Percentiles rank a stretch among this genome's conserved stretches.
Evolutionary conservation across 805 yeast genomes (phyloP).

Genomic region (Saccharomycopsis sp.): DNA sequence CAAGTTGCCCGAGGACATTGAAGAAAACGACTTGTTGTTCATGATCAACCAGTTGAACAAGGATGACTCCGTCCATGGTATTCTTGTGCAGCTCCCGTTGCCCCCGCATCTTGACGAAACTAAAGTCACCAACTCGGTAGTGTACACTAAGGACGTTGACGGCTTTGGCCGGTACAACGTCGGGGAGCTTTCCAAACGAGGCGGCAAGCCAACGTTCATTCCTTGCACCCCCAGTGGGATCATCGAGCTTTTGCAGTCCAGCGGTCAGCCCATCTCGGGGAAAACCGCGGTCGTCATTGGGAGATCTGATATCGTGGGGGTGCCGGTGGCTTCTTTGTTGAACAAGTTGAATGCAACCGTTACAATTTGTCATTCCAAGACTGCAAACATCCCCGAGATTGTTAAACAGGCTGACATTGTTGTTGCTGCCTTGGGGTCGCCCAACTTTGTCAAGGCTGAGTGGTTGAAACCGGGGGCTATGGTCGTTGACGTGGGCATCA

Average conservation of each 20-base stretch:
- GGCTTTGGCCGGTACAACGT: constrained; percentile 86
- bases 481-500: constrained; percentile 92
- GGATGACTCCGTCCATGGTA: constrained; percentile 74
- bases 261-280: constrained; percentile 63
- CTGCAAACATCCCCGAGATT: constrained; percentile 48
- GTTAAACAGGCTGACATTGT: constrained; percentile 75
- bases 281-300: constrained; percentile 87
- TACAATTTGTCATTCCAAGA: constrained; percentile 72
- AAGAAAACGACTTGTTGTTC: constrained; percentile 52
- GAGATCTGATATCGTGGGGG: constrained; percentile 92
- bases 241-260: constrained; percentile 65
- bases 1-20: constrained; percentile 52
- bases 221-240: constrained; percentile 97
- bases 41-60: constrained; percentile 57
- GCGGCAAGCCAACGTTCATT: constrained; percentile 71
- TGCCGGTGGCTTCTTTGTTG: constrained; percentile 80
- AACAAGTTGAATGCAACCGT: constrained; percentile 71
- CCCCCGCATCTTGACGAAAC: constrained; percentile 77
- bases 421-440: constrained; percentile 85
- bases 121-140: constrained; percentile 70
- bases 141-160: constrained; percentile 82
- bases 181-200: constrained; percentile 83
- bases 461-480: constrained; percentile 81
- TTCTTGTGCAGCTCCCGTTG: constrained; percentile 83
- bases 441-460: constrained; percentile 77